Percentiles rank a stretch among this genome's conserved stretches.
Conservation (phyloP, 2,329 filamentous ascomycete genomes). For the Arthrocladium fulminans region DNA sequence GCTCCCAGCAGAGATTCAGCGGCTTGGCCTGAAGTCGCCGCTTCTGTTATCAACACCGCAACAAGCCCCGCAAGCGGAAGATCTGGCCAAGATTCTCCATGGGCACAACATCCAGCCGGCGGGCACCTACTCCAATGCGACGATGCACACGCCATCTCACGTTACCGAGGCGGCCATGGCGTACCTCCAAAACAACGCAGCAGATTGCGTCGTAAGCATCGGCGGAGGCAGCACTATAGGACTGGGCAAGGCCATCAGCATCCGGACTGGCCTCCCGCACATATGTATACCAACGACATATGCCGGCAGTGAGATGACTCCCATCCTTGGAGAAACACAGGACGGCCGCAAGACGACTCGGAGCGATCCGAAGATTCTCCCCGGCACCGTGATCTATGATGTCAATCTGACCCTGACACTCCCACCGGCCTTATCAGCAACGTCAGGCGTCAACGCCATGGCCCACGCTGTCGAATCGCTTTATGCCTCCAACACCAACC, state of each 20-base stretch:
- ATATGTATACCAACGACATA: slow-evolving; percentile 56
- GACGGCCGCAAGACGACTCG: slow-evolving; percentile 51
- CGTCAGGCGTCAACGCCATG: slow-evolving; percentile 57
- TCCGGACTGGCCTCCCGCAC: slow-evolving; percentile 47
- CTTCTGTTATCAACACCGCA: slow-evolving; percentile 50
- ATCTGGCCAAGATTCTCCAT: slow-evolving; percentile 38
- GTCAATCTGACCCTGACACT: slow-evolving; percentile 54
- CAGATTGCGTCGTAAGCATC: slow-evolving; percentile 52
- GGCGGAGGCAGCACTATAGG: slow-evolving; percentile 56
- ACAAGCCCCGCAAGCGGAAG: slow-evolving; percentile 40
- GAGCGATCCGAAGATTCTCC: slow-evolving; percentile 51
- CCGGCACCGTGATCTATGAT: slow-evolving; percentile 55
- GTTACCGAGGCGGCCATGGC: slow-evolving; percentile 50
- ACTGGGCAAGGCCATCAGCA: slow-evolving; percentile 50
- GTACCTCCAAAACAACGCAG: slow-evolving; percentile 36
- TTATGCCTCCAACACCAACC: slow-evolving; percentile 54
- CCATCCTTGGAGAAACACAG: slow-evolving; percentile 54
- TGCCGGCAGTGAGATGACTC: slow-evolving; percentile 56
- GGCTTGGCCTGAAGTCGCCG: slow-evolving; percentile 43
- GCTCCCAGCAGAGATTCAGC: slow-evolving; percentile 34
- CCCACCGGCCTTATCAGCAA: slow-evolving; percentile 44
- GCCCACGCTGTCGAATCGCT: slow-evolving; percentile 58
- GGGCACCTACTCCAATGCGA: slow-evolving; percentile 47
- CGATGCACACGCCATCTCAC: slow-evolving; percentile 54
- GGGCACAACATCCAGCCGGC: slow-evolving; percentile 33